phyloP scores from a whole-genome alignment of 2,329 filamentous ascomycete species.

The Sphaerostilbella broomeana region DNA sequence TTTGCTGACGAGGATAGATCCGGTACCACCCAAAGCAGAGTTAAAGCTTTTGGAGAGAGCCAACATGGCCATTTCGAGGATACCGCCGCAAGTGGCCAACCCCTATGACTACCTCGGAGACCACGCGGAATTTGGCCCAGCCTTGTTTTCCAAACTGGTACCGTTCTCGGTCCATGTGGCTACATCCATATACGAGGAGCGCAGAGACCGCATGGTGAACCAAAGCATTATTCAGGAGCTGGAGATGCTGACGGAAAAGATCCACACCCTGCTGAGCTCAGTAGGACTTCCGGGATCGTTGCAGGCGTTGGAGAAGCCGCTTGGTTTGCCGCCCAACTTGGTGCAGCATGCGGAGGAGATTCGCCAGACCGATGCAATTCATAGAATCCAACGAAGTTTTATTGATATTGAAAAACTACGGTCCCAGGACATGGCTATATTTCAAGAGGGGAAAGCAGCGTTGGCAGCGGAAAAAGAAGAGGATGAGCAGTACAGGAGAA shows the following conservation, averaged over 20 bases:
- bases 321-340: slow-evolving; percentile 79
- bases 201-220: slow-evolving; percentile 83
- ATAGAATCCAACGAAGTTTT: slow-evolving; percentile 69
- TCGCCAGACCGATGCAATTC: slow-evolving; percentile 79
- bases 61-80: slow-evolving; percentile 74
- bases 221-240: slow-evolving; percentile 79
- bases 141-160: slow-evolving; percentile 84
- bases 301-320: slow-evolving; percentile 88
- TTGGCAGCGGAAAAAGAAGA: slow-evolving; percentile 76
- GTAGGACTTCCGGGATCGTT: slow-evolving; percentile 86
- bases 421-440: slow-evolving; percentile 66
- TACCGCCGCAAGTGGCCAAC: slow-evolving; percentile 75
- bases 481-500: slow-evolving; percentile 66
- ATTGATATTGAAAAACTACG: slow-evolving; percentile 89
- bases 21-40: slow-evolving; percentile 82
- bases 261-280: slow-evolving; percentile 73
- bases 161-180: slow-evolving; percentile 94
- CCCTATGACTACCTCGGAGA: slow-evolving; percentile 77
- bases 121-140: slow-evolving; percentile 70
- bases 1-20: too few species aligned
- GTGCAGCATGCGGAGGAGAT: slow-evolving; percentile 91
- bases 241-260: slow-evolving; percentile 69
- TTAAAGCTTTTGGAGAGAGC: slow-evolving; percentile 79
- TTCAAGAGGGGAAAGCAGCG: slow-evolving; percentile 74
- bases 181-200: slow-evolving; percentile 89